Evolutionary conservation across 2,329 filamentous ascomycete genomes (phyloP), one percentile per base, ranked within the genome.

Genomic region (Chaetomiaceae sp.): DNA sequence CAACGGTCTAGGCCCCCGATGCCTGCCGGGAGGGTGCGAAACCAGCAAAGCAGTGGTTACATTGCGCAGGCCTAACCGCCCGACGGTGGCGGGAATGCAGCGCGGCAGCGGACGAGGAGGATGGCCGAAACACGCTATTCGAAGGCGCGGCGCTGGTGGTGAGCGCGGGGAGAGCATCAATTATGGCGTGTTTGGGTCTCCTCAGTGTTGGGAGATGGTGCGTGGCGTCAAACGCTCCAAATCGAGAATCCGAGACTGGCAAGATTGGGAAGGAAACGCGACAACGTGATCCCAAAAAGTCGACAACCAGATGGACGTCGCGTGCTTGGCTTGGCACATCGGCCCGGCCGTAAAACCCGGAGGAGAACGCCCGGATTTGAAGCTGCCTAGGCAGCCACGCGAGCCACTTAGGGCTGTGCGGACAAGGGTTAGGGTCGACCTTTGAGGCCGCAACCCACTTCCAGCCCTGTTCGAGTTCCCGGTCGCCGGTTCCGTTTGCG

Each of bases 91-190:
- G 61, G 57, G 31, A 54, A 27, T 23, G 14, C 22, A 46, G 29
- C 23, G 47, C 46, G 54, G 44, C n/a, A 51, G 43, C 43, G 51
- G 47, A 27, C 48, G 58, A 56, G 43, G 27, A 43, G 45, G 27
- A 27, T 38, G 39, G 54, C 56, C 54, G 48, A 59, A 46, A 47
- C 57, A 58, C 52, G 60, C 60, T 37, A 61, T 60, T 48, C 59
- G 58, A 39, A 57, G 55, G 50, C 57, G 59, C 47, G 56, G 54
- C 45, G 53, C 57, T 38, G 56, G 56, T 47, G 54, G 25, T 50
- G 55, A 37, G 51, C 55, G 61, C 57, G 58, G 49, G 52, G 36
- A 51, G 5, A 58, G 57, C 62, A 64, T 64, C 53, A 63, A 57
- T 55, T 58, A 61, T 60, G 56, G 53, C 57, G 58, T 61, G 56